Base-by-base conservation (phyloP, 257 asterid species). In the Solanum virginianum region DNA sequence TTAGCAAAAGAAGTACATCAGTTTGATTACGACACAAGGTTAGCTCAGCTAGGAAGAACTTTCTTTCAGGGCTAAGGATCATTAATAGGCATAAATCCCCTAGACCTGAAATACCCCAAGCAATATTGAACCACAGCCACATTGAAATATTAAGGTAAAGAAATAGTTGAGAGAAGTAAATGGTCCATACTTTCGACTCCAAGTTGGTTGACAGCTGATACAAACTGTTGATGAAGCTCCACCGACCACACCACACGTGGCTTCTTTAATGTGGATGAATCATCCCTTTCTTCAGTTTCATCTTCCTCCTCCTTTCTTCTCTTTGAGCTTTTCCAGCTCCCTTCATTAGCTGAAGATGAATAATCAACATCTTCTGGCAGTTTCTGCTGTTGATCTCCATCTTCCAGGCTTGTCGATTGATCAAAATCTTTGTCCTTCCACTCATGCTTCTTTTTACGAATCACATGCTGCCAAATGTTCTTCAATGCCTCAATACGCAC, bases 381-480 rank as follows among this genome's bases (percentile, higher is more conserved):
- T 62, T 91, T 93, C 80, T 86, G 95, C 47, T 86, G 96, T 82
- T 89, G 84, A n/a, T 92, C 95, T 62, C 91, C 95, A 53, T 92
- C 97, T 6, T 91, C 98, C 74, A 88, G 88, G 59, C 92, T 94
- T 55, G 91, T 95, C 0, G 93, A 90, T 49, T 89, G 97, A 56
- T 92, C 98, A 74, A 80, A 83, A 77, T 95, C 98, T 90, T 85
- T 94, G 16, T 92, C 98, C 86, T 88, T 94, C 90, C 91, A 87
- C 84, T 87, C 98, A 6, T 93, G 91, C 92, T 92, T 92, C 94
- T 87, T 94, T 85, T 92, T 95, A 15, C 98, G 93, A 87, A 95
- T 94, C 66, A 96, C 98, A 11, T 95, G 99, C 85, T 95, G 99
- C 99, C 99, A 97, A 91, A 97, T 94, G 90, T 95, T 97, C 93